Evolutionary conservation across 257 asterid genomes (phyloP).

Genomic region (Rauvolfia tetraphylla): DNA sequence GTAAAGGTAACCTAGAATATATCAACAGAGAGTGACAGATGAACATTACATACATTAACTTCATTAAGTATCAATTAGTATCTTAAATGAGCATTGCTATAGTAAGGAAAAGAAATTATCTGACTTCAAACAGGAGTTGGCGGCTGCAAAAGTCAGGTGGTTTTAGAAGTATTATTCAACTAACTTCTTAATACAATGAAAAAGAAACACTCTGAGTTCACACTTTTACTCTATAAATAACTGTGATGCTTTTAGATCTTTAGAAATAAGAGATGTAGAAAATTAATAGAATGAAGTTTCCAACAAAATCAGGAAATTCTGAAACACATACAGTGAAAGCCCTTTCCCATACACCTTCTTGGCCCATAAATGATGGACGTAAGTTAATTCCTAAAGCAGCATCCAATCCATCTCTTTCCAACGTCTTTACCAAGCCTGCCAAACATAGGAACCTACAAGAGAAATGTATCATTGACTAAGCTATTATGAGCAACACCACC

Average conservation of each 20-base stretch:
- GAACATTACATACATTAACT: background rate
- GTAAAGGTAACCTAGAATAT: background rate
- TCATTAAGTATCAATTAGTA: no score
- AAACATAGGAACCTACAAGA: slow-evolving; percentile 75
- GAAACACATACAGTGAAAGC: slow-evolving; percentile 64
- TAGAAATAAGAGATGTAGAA: background rate
- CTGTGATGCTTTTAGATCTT: background rate
- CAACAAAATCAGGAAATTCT: background rate
- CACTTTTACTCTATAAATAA: background rate
- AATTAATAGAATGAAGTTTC: background rate
- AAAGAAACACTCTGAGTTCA: background rate
- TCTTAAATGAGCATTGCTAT: background rate
- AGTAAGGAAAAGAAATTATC: no score
- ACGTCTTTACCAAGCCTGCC: slow-evolving; percentile 93
- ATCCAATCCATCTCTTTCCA: slow-evolving; percentile 90
- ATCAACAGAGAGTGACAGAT: background rate
- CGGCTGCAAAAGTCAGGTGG: background rate
- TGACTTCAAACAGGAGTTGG: background rate
- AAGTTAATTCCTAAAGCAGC: slow-evolving; percentile 84
- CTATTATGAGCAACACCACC: slow-evolving; percentile 22
- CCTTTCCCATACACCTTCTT: slow-evolving; percentile 75
- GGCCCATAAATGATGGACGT: slow-evolving; percentile 51
- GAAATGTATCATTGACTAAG: slow-evolving; percentile 17
- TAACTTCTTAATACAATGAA: background rate
- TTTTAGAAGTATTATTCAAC: background rate